phyloP scores from a whole-genome alignment of 2,329 filamentous ascomycete species.

The Pseudofabraea citricarpa region DNA sequence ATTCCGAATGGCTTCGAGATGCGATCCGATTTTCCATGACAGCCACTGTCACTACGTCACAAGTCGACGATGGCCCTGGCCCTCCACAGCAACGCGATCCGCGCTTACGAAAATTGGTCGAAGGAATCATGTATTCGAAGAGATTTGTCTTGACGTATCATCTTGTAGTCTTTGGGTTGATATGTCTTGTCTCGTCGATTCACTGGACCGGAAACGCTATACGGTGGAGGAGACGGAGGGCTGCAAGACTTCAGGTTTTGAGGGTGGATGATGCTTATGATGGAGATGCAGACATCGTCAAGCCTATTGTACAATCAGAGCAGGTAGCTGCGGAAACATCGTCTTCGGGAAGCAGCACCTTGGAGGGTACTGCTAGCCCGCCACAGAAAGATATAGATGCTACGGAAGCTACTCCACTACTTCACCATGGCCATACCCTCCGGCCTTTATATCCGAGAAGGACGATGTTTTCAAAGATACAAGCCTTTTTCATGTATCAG shows the following conservation, averaged over 20 bases:
- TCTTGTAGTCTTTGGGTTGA: slow-evolving; percentile 15
- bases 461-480: slow-evolving; percentile 12
- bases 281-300: slow-evolving; percentile 10
- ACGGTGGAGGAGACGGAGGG: slow-evolving; percentile 15
- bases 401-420: slow-evolving; percentile 20
- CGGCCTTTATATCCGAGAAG: slow-evolving; percentile 1
- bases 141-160: slow-evolving; percentile 22
- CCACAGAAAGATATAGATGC: slow-evolving; percentile 8
- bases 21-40: slow-evolving; percentile 15
- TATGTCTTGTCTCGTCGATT: slow-evolving; percentile 13
- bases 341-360: slow-evolving; percentile 21
- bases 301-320: neutral
- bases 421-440: slow-evolving; percentile 5
- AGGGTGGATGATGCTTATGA: slow-evolving; percentile 8
- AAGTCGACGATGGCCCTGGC: slow-evolving; percentile 3
- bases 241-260: slow-evolving; percentile 5
- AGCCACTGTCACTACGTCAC: slow-evolving; percentile 6
- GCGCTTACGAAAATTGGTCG: slow-evolving; percentile 15
- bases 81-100: slow-evolving; percentile 12
- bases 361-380: slow-evolving; percentile 12
- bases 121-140: slow-evolving; percentile 16
- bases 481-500: slow-evolving; percentile 46
- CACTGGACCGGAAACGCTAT: slow-evolving; percentile 17
- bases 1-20: slow-evolving; percentile 19
- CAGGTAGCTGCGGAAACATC: slow-evolving; percentile 7